phyloP scores from a whole-genome alignment of 2,329 filamentous ascomycete genomes.

The Calonectria multiphialidica region DNA sequence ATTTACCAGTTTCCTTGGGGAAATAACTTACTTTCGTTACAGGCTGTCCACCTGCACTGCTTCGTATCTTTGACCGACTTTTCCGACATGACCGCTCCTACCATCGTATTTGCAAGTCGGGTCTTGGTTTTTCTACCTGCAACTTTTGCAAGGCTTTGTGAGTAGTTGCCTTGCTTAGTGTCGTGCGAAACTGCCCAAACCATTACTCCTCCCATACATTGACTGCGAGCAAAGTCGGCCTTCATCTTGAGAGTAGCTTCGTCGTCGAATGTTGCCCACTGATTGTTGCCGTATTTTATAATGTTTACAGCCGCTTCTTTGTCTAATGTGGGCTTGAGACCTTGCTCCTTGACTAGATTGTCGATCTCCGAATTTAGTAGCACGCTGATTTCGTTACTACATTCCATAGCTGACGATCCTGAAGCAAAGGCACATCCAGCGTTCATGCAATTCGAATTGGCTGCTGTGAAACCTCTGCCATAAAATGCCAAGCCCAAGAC shows the following conservation, averaged over 20 bases:
- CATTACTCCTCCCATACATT: conserved; percentile 28
- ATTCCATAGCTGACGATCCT: background rate
- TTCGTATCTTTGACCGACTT: background rate
- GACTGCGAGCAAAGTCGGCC: background rate
- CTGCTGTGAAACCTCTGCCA: conserved; percentile 26
- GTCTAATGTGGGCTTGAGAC: background rate
- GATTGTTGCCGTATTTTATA: background rate
- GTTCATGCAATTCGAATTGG: background rate
- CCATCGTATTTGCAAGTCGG: background rate
- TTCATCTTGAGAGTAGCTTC: conserved; percentile 19
- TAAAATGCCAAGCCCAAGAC: conserved; percentile 26
- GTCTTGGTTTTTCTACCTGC: no score
- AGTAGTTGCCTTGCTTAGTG: conserved; percentile 18
- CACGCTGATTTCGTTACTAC: conserved; percentile 13
- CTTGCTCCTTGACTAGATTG: background rate
- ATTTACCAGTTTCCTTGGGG: no score
- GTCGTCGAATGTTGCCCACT: conserved; percentile 27
- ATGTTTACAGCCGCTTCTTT: conserved; percentile 23
- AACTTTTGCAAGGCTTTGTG: no score
- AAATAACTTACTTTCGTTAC: background rate
- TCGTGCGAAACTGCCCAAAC: conserved; percentile 31
- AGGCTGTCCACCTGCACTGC: conserved; percentile 24
- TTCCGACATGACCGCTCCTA: background rate
- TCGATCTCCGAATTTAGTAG: conserved; percentile 21
- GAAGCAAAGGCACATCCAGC: conserved; percentile 18